phyloP scores from a whole-genome alignment of 495 filamentous ascomycete genomes.

The Penicillium lagena region DNA sequence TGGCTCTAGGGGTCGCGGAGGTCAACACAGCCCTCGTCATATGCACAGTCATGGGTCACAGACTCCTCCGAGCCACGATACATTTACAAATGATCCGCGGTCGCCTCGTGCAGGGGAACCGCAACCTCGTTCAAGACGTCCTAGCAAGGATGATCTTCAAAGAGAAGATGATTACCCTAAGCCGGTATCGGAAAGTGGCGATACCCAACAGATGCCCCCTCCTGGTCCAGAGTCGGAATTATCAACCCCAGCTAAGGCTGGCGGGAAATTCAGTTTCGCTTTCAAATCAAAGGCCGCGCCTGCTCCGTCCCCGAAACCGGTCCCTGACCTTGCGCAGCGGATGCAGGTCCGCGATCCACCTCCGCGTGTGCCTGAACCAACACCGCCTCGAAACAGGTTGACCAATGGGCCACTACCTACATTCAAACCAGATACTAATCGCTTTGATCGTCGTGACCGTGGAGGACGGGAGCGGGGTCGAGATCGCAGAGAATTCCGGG shows the following conservation, averaged over 20 bases:
- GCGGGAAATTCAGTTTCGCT: constrained; percentile 80
- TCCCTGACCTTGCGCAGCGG: constrained; percentile 61
- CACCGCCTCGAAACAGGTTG: constrained; percentile 28
- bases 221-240: constrained; percentile 40
- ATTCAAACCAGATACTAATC: constrained; percentile 36
- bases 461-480: constrained; percentile 37
- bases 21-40: constrained; percentile 25
- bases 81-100: constrained; percentile 26
- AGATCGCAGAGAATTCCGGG: constrained; percentile 32
- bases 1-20: constrained; percentile 22
- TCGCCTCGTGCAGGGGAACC: constrained; percentile 41
- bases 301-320: constrained; percentile 55
- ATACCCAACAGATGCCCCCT: constrained; percentile 40
- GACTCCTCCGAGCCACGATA: constrained; percentile 17
- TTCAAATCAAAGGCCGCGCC: constrained; percentile 68
- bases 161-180: constrained; percentile 51
- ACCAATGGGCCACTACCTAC: constrained; percentile 32
- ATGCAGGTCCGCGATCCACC: constrained; percentile 52
- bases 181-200: constrained; percentile 22
- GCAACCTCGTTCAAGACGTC: constrained; percentile 53
- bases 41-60: constrained; percentile 19
- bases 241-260: constrained; percentile 48
- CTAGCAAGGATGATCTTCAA: constrained; percentile 47
- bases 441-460: constrained; percentile 36
- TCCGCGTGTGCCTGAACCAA: constrained; percentile 27